A percentile compares a stretch with the other conserved stretches of the same genome.
phyloP scores from a whole-genome alignment of 2,329 filamentous ascomycete genomes.

The Diplodia mutila region DNA sequence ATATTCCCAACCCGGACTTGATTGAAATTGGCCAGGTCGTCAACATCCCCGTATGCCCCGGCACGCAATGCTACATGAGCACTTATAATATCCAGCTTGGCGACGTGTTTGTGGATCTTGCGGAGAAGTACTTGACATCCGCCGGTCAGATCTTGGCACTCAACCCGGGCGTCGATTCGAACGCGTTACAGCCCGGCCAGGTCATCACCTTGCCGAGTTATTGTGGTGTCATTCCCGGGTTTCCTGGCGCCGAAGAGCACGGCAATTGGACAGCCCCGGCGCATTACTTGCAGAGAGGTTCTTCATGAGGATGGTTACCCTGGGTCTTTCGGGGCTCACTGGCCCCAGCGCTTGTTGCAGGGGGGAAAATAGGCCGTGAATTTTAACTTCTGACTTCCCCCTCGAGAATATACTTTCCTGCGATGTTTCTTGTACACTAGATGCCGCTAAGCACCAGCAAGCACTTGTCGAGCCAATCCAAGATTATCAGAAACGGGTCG shows the following conservation, averaged over 20 bases:
- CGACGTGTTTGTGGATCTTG: slow-evolving; percentile 33
- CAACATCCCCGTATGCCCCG: slow-evolving; percentile 33
- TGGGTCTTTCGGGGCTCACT: too few species aligned
- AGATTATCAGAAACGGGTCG: neutral
- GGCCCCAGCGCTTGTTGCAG: neutral
- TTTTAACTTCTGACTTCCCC: too few species aligned
- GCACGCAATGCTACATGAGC: slow-evolving; percentile 30
- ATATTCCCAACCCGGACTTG: slow-evolving; percentile 31
- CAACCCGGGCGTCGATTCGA: slow-evolving; percentile 31
- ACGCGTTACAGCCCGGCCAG: slow-evolving; percentile 27
- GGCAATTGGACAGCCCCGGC: neutral
- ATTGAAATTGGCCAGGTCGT: slow-evolving; percentile 32
- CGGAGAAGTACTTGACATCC: slow-evolving; percentile 28
- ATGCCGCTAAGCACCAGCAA: neutral
- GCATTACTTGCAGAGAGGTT: neutral
- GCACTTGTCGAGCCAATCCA: neutral
- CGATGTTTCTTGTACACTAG: too few species aligned
- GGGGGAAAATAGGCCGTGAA: neutral
- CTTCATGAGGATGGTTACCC: neutral
- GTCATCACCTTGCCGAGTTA: slow-evolving; percentile 12
- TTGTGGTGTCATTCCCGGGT: neutral
- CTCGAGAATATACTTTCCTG: too few species aligned
- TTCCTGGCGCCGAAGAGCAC: neutral
- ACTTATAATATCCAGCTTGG: slow-evolving; percentile 32
- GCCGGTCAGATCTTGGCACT: slow-evolving; percentile 33